phyloP scores from a whole-genome alignment of 176 grass and related monocot species.

The Oryza punctata region DNA sequence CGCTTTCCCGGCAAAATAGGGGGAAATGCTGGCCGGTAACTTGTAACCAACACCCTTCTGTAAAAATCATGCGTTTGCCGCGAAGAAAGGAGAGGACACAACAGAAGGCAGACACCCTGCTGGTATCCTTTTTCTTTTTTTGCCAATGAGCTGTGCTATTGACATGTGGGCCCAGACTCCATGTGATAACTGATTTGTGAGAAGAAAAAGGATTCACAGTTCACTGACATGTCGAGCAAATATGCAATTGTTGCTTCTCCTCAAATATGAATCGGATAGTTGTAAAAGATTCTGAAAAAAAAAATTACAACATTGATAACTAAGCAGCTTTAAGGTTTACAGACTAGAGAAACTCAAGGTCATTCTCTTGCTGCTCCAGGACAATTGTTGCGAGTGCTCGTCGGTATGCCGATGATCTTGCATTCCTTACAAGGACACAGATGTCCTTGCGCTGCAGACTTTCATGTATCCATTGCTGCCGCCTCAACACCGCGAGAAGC shows the following conservation, averaged over 20 bases:
- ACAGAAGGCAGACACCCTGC: neutral
- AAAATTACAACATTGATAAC: neutral
- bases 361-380: constrained; percentile 64
- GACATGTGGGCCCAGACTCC: neutral
- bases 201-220: neutral
- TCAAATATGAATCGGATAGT: neutral
- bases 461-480: constrained; percentile 54
- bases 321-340: neutral
- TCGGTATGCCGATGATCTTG: constrained; percentile 60
- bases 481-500: constrained; percentile 60
- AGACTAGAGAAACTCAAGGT: constrained; percentile 63
- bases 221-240: too few species aligned
- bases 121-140: neutral
- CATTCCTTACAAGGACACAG: constrained; percentile 71
- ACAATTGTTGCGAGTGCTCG: constrained; percentile 63
- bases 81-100: neutral
- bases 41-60: neutral
- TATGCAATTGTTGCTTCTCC: neutral
- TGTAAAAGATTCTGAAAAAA: neutral
- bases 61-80: neutral
- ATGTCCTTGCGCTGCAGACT: constrained; percentile 46
- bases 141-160: neutral
- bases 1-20: constrained; percentile 20
- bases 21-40: neutral
- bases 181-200: neutral